A percentile compares a stretch with the other conserved stretches of the same genome.
phyloP scores from a whole-genome alignment of 257 asterid species.

The Nicotiana tomentosiformis region DNA sequence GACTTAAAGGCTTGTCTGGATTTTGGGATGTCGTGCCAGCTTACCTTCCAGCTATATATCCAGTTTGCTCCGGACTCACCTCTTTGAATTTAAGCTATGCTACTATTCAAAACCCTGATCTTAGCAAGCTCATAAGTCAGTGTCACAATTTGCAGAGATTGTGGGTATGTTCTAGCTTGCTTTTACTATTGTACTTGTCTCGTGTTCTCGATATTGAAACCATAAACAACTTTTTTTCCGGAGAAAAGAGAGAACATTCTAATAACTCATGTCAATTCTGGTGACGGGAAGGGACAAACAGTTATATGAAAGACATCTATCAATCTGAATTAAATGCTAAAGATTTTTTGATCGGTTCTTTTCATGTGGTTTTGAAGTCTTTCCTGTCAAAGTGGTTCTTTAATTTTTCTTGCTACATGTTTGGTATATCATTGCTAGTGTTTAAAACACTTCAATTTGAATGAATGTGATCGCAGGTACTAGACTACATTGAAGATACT shows the following conservation, averaged over 20 bases:
- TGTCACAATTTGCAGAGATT: conserved; percentile 21
- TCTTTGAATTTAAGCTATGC: conserved; percentile 46
- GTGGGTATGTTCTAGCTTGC: conserved; percentile 14
- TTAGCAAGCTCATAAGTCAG: conserved; percentile 14
- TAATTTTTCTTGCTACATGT: not conserved
- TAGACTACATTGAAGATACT: conserved; percentile 20
- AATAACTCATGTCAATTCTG: no score
- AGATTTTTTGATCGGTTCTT: not conserved
- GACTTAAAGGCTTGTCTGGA: conserved; percentile 43
- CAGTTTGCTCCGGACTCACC: conserved; percentile 43
- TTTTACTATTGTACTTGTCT: not conserved
- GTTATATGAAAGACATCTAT: not conserved
- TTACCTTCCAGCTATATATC: conserved; percentile 55
- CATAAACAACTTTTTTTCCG: not conserved
- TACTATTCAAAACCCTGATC: conserved; percentile 20
- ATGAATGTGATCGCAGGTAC: conserved; percentile 10
- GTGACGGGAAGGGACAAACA: no score
- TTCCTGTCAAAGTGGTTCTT: not conserved
- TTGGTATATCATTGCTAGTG: not conserved
- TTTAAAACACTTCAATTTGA: not conserved
- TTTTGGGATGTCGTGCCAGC: conserved; percentile 54
- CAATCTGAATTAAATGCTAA: not conserved
- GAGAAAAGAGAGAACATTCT: not conserved
- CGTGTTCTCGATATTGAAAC: not conserved
- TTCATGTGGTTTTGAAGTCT: not conserved